phyloP scores from a whole-genome alignment of 192 early-diverging fungal species.

The Paraglomus brasilianum region DNA sequence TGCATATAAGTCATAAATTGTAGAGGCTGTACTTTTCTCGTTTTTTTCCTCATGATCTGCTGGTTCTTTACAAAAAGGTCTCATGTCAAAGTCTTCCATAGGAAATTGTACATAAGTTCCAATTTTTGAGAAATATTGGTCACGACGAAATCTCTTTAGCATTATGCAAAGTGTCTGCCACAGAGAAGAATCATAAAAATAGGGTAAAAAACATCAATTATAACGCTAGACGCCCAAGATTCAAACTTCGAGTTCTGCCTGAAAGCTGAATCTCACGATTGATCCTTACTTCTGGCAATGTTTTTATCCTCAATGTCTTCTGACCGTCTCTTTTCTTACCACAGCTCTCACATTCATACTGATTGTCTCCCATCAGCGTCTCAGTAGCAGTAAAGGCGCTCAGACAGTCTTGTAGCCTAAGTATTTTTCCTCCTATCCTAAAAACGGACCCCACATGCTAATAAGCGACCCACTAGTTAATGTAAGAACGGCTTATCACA shows the following conservation, averaged over 20 bases:
- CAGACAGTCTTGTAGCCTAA: slow-evolving; percentile 43
- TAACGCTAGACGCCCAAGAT: background rate
- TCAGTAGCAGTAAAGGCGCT: slow-evolving; percentile 45
- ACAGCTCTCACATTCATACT: slow-evolving; percentile 41
- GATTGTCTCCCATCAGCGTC: slow-evolving; percentile 40
- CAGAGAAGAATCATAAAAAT: background rate
- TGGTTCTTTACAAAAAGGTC: slow-evolving; percentile 38
- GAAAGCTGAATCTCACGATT: background rate
- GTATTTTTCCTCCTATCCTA: slow-evolving; percentile 32
- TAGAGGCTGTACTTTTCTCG: background rate
- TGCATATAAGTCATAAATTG: slow-evolving; percentile 43
- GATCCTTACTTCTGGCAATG: slow-evolving; percentile 34
- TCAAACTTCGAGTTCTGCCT: too few species aligned
- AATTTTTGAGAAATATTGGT: slow-evolving; percentile 42
- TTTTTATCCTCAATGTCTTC: slow-evolving; percentile 40
- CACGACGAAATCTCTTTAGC: slow-evolving; percentile 42
- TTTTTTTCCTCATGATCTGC: slow-evolving; percentile 23
- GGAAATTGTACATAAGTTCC: slow-evolving; percentile 47
- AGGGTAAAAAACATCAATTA: background rate
- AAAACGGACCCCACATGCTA: background rate
- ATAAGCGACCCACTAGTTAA: background rate
- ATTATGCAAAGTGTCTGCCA: slow-evolving; percentile 41
- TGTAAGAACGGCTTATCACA: background rate
- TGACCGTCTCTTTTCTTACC: slow-evolving; percentile 38
- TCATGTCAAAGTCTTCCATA: slow-evolving; percentile 45